Percentiles rank a stretch among this genome's conserved stretches.
phyloP scores from a whole-genome alignment of 106 monocot genomes.

The Dendrobium officinale region DNA sequence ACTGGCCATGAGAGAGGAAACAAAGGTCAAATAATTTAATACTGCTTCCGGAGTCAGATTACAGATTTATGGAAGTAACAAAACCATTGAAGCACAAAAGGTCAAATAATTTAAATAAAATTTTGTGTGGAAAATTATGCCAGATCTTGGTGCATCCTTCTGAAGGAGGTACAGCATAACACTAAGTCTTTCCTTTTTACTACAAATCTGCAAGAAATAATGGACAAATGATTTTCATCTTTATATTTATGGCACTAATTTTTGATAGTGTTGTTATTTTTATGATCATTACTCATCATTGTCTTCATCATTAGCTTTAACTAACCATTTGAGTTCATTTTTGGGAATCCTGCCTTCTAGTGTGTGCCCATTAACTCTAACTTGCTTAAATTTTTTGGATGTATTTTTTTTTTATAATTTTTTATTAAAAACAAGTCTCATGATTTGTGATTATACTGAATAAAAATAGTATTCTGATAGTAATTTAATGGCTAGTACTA shows the following conservation, averaged over 20 bases:
- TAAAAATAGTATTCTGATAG: too few relatives aligned
- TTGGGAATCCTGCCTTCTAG: not conserved
- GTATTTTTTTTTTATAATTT: too few relatives aligned
- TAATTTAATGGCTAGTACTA: too few relatives aligned
- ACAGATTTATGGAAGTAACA: too few relatives aligned
- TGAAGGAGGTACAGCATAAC: slow-evolving; percentile 53
- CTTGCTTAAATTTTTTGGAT: not conserved
- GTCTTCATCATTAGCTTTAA: not conserved
- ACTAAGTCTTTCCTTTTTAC: slow-evolving; percentile 49
- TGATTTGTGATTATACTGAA: too few relatives aligned
- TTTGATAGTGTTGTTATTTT: not conserved
- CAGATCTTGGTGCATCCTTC: slow-evolving; percentile 70
- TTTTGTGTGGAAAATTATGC: slow-evolving; percentile 60
- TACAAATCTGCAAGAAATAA: slow-evolving; percentile 40
- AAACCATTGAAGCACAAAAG: too few relatives aligned
- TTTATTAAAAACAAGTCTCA: too few relatives aligned
- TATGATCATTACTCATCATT: not conserved
- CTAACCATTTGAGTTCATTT: not conserved
- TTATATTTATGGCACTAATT: not conserved
- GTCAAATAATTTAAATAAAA: too few relatives aligned
- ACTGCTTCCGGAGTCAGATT: too few relatives aligned
- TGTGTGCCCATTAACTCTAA: not conserved
- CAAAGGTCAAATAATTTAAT: too few relatives aligned
- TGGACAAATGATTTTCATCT: not conserved
- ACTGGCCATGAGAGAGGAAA: too few relatives aligned